Evolutionary conservation across 495 filamentous ascomycete species (phyloP).

Genomic region (Recurvomyces mirabilis): DNA sequence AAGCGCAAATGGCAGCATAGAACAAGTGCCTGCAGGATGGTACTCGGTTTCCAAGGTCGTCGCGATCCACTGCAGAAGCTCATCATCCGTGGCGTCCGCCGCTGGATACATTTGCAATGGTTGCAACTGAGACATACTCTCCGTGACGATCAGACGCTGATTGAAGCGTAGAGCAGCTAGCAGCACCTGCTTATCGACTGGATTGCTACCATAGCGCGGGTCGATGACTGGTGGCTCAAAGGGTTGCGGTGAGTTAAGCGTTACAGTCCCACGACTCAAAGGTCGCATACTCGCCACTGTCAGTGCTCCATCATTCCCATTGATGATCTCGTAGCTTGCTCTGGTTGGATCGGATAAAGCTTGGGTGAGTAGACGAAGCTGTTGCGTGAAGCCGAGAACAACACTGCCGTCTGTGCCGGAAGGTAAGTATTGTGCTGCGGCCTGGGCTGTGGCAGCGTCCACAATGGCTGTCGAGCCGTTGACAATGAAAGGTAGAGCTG

Average conservation of each 20-base stretch:
- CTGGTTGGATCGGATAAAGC: slow-evolving; percentile 30
- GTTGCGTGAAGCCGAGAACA: slow-evolving; percentile 32
- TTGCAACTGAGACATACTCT: slow-evolving; percentile 26
- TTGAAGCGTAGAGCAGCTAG: slow-evolving; percentile 30
- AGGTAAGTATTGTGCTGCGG: slow-evolving; percentile 24
- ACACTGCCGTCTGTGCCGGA: slow-evolving; percentile 31
- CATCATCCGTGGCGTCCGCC: slow-evolving; percentile 13
- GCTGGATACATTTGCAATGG: slow-evolving; percentile 24
- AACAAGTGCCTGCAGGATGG: slow-evolving; percentile 38
- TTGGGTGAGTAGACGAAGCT: slow-evolving; percentile 26
- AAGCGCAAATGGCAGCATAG: slow-evolving; percentile 38
- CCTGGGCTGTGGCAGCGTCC: slow-evolving; percentile 19
- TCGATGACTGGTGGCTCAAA: slow-evolving; percentile 21
- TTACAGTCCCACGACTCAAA: slow-evolving; percentile 22
- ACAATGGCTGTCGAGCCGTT: slow-evolving; percentile 22
- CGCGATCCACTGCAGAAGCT: slow-evolving; percentile 12
- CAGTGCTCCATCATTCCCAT: slow-evolving; percentile 32
- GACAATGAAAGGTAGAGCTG: slow-evolving; percentile 26
- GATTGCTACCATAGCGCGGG: slow-evolving; percentile 32
- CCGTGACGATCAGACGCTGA: slow-evolving; percentile 28
- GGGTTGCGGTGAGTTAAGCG: slow-evolving; percentile 17
- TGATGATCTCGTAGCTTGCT: slow-evolving; percentile 33
- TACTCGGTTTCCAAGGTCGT: slow-evolving; percentile 20
- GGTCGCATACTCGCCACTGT: slow-evolving; percentile 24
- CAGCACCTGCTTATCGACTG: slow-evolving; percentile 34